Percentiles rank a stretch among this genome's conserved stretches.
phyloP scores from a whole-genome alignment of 1,284 basidiomycete species.

The Irpex sp. region DNA sequence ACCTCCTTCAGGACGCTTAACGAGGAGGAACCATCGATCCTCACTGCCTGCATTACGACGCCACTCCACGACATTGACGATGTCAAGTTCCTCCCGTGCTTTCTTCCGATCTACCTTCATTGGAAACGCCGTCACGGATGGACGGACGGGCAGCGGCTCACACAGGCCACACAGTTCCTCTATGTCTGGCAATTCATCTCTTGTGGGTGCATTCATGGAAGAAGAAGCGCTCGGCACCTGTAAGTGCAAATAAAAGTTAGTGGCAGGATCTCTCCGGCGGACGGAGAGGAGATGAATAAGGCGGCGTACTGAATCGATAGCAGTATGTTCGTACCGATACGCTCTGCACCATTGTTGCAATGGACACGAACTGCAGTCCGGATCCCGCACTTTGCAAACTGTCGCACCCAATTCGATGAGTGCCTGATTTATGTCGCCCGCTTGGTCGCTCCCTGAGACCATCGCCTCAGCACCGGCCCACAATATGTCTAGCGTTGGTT shows the following conservation, averaged over 20 bases:
- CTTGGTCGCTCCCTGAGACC: constrained; percentile 49
- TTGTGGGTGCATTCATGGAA: neutral
- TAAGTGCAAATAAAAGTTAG: constrained; percentile 2
- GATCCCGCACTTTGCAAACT: constrained; percentile 82
- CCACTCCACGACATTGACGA: constrained; percentile 87
- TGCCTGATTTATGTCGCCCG: constrained; percentile 88
- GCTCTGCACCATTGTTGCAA: constrained; percentile 67
- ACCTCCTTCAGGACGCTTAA: constrained; percentile 84
- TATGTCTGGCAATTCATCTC: constrained; percentile 45
- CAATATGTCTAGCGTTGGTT: constrained; percentile 74
- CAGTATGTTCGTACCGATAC: constrained; percentile 32
- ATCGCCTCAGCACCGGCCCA: constrained; percentile 76
- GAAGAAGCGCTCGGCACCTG: constrained; percentile 4
- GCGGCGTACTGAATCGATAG: constrained; percentile 13
- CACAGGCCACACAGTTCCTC: constrained; percentile 78
- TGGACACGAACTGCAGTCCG: constrained; percentile 73
- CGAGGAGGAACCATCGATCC: constrained; percentile 67
- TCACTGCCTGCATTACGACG: constrained; percentile 25
- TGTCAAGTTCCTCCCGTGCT: constrained; percentile 80
- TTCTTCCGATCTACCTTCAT: constrained; percentile 87
- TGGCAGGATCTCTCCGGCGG: neutral
- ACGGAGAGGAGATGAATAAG: neutral
- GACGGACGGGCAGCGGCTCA: constrained; percentile 49
- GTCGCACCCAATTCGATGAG: constrained; percentile 88
- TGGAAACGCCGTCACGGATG: constrained; percentile 71